A percentile compares a stretch with the other conserved stretches of the same genome.
Conservation (phyloP, 179 eudicot genomes). For the Nepenthes alata region DNA sequence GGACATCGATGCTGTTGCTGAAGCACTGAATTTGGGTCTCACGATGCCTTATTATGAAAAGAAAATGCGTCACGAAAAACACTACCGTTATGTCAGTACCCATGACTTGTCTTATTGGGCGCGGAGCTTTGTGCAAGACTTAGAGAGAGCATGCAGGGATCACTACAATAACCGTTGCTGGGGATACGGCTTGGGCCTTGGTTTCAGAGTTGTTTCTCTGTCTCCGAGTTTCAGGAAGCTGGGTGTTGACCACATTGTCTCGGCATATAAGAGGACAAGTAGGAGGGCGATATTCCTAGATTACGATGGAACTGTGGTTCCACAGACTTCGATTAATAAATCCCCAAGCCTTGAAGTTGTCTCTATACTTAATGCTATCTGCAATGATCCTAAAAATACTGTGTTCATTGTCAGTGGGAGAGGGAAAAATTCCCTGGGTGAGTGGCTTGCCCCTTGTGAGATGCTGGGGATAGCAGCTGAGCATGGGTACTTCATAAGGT, state of each 20-base stretch:
- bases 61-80: slow-evolving; percentile 78
- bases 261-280: slow-evolving; percentile 48
- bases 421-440: slow-evolving; percentile 39
- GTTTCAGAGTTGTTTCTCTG: slow-evolving; percentile 71
- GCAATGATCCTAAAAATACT: slow-evolving; percentile 61
- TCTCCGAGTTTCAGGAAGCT: slow-evolving; percentile 73
- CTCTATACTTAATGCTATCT: slow-evolving; percentile 37
- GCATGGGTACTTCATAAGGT: slow-evolving; percentile 81
- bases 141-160: slow-evolving; percentile 70
- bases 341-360: slow-evolving; percentile 55
- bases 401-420: slow-evolving; percentile 81
- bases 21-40: slow-evolving; percentile 59
- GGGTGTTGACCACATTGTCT: slow-evolving; percentile 44
- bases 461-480: slow-evolving; percentile 75
- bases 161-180: slow-evolving; percentile 70
- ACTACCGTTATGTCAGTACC: slow-evolving; percentile 69
- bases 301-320: slow-evolving; percentile 75
- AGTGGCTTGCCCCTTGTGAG: slow-evolving; percentile 73
- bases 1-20: slow-evolving; percentile 78
- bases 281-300: slow-evolving; percentile 72
- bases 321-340: slow-evolving; percentile 49
- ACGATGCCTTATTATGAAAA: slow-evolving; percentile 51
- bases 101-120: slow-evolving; percentile 91
- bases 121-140: slow-evolving; percentile 65
- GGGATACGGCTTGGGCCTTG: slow-evolving; percentile 80